Percentiles rank a stretch among this genome's conserved stretches.
phyloP scores from a whole-genome alignment of 2,329 filamentous ascomycete species.

The Huntiella omanensis region DNA sequence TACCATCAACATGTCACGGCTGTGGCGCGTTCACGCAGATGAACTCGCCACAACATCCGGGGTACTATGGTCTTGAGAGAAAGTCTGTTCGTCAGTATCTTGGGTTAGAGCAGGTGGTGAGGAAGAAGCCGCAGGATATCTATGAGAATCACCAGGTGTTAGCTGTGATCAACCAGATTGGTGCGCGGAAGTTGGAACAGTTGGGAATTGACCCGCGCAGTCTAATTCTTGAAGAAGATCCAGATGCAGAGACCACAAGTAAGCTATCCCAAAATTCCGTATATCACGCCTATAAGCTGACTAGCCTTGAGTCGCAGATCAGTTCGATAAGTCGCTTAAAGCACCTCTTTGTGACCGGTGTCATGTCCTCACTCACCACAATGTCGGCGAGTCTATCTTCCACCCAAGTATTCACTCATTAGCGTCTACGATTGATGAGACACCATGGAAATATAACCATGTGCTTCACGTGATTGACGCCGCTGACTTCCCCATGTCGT shows the following conservation, averaged over 20 bases:
- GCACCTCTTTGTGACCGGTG: constrained; percentile 69
- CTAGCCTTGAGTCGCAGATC: neutral
- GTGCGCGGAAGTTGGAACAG: constrained; percentile 23
- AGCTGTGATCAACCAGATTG: constrained; percentile 16
- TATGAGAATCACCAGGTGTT: constrained; percentile 18
- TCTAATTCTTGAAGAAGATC: constrained; percentile 6
- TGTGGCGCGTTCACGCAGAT: constrained; percentile 48
- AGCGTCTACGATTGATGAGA: constrained; percentile 68
- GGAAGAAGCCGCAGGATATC: constrained; percentile 28
- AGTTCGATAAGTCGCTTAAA: constrained; percentile 15
- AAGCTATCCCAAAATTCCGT: neutral
- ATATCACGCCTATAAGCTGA: no score
- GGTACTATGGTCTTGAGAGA: constrained; percentile 35
- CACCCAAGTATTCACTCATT: constrained; percentile 71
- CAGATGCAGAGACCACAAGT: constrained; percentile 9
- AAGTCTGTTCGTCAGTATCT: constrained; percentile 33
- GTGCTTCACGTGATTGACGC: constrained; percentile 92
- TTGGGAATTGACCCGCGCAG: constrained; percentile 26
- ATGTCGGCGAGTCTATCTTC: constrained; percentile 46
- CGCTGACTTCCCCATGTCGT: constrained; percentile 88
- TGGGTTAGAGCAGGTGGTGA: constrained; percentile 18
- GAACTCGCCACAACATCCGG: constrained; percentile 28
- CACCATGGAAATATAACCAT: constrained; percentile 78
- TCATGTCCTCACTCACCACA: constrained; percentile 63
- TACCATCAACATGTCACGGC: constrained; percentile 42